Evolutionary conservation across 78 protist genomes (phyloP), one percentile per base, ranked within the genome.

Genomic region (Salpingoeca rosetta): DNA sequence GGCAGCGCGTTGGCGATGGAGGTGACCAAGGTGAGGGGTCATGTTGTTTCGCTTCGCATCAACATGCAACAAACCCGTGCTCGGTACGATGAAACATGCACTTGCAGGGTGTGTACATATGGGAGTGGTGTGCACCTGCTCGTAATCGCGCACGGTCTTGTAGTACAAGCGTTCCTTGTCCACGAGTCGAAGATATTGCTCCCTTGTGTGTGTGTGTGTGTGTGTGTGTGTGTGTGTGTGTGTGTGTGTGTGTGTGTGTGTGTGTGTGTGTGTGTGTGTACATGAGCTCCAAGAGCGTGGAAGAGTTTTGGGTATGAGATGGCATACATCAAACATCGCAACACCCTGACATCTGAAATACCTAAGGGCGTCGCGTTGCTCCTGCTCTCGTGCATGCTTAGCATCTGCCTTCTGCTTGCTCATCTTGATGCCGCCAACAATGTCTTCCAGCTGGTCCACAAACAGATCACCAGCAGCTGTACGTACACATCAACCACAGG

Each of bases 141-240:
- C 88, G 80, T 90, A 93, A 25, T 86, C 93, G 42, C 79, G 75
- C n/a, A 90, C 92, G 3, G 90, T 84, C 88, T 90, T 87, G 88
- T 80, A 91, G 85, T 92, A 94, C 81, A 45, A 44, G 80, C 96
- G 90, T 82, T 94, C 91, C 81, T 84, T 82, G 76, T 94, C 96
- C n/a, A 92, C 51, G 76, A 91, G 76, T 24, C 40, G 28, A 31
- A 86, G 37, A 78, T 90, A 88, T 42, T 38, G 51, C 42, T 84
- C 92, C 87, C 85, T 83, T 51, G 57, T 3, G 17, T 31, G 37
- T 31, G 84, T 51, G 35, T 22, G 65, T 7, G 65, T 0, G 25
- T 3, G 42, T 0, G 7, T 2, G 26, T 45, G 45, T 0, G 41
- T 73, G 2, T 12, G 12, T 0, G 44, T 10, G 57, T 40, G n/a